Evolutionary conservation across 306 rosid genomes (phyloP).

Genomic region (Quillaja saponaria): DNA sequence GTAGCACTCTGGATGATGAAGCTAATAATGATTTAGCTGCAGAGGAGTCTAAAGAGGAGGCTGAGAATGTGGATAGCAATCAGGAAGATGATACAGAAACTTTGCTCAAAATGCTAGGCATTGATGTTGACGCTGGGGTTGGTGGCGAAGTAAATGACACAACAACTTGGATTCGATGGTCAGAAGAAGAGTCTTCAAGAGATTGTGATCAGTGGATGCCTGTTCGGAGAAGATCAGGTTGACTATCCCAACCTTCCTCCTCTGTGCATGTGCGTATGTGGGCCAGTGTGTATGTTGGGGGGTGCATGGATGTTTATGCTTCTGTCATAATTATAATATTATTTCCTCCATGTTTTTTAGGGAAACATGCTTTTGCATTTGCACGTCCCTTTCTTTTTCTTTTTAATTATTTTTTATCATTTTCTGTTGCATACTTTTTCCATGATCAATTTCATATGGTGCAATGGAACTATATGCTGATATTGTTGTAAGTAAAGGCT

Average conservation of each 20-base stretch:
- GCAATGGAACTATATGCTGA: conserved; percentile 12
- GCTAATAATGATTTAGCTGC: conserved; percentile 37
- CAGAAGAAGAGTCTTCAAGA: conserved; percentile 81
- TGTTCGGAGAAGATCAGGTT: conserved; percentile 55
- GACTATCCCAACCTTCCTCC: conserved; percentile 34
- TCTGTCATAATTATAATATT: background rate
- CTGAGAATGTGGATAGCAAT: conserved; percentile 48
- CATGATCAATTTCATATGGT: conserved; percentile 18
- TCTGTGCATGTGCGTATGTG: too few relatives aligned
- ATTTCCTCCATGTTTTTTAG: too few relatives aligned
- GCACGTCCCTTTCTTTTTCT: background rate
- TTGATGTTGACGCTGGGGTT: conserved; percentile 65
- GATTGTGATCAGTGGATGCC: conserved; percentile 96
- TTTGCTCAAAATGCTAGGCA: conserved; percentile 79
- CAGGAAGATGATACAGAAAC: conserved; percentile 76
- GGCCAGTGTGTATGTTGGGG: too few relatives aligned
- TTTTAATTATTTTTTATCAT: background rate
- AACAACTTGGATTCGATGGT: conserved; percentile 86
- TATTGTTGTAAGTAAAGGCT: conserved; percentile 23
- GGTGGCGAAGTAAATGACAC: conserved; percentile 63
- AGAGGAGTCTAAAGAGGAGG: conserved; percentile 57
- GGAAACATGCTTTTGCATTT: too few relatives aligned
- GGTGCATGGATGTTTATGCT: conserved; percentile 22
- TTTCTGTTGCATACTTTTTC: conserved; percentile 15
- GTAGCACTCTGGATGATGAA: conserved; percentile 36